Conservation (phyloP, 345 rosid species). For the Odontarrhena argentea region DNA sequence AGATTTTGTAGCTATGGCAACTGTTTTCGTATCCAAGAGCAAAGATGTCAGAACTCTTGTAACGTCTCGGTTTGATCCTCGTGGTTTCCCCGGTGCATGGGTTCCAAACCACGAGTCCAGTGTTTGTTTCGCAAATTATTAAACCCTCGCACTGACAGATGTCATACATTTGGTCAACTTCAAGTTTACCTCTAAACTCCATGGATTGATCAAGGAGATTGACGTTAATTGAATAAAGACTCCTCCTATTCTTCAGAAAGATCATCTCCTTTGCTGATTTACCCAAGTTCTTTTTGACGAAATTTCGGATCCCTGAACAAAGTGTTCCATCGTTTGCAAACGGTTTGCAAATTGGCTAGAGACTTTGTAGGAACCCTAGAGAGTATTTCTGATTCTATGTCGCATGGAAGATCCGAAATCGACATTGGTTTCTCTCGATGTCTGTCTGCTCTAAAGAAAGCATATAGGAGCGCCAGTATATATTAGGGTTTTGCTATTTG, state of each 20-base stretch:
- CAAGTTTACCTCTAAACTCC: neutral
- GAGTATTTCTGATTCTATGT: constrained; percentile 2
- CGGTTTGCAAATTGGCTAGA: neutral
- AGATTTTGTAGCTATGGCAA: neutral
- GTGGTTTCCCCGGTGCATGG: neutral
- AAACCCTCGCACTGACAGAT: constrained; percentile 13
- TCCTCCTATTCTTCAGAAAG: neutral
- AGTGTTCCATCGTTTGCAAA: constrained; percentile 16
- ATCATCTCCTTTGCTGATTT: neutral
- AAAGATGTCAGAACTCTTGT: neutral
- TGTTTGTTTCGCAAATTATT: neutral
- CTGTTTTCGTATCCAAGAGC: neutral
- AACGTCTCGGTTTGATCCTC: neutral
- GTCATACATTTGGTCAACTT: too few species aligned
- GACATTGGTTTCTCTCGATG: too few species aligned
- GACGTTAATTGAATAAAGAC: neutral
- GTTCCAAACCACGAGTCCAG: neutral
- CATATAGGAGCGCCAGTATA: too few species aligned
- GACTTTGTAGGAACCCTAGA: neutral
- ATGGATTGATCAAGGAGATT: neutral
- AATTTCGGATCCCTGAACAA: constrained; percentile 10
- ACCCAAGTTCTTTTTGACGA: neutral
- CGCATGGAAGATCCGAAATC: neutral
- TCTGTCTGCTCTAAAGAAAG: too few species aligned
- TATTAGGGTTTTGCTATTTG: too few species aligned